phyloP scores from a whole-genome alignment of 2,329 filamentous ascomycete species.

The Corniculantispora saksenae region DNA sequence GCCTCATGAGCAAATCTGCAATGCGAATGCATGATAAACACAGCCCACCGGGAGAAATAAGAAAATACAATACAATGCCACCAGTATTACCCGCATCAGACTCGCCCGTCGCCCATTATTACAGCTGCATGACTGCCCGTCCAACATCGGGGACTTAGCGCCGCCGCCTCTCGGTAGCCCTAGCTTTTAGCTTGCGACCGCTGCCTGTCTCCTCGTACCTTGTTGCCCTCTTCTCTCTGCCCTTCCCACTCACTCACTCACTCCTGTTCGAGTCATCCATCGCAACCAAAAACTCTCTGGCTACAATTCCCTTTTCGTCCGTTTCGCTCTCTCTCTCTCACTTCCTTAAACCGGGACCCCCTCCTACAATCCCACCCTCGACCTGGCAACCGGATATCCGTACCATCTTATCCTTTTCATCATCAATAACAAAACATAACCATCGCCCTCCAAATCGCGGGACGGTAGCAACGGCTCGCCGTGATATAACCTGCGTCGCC shows the following conservation, averaged over 20 bases:
- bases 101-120: too few relatives aligned
- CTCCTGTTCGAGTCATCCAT: background rate
- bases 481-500: background rate
- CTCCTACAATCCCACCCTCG: too few relatives aligned
- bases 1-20: too few relatives aligned
- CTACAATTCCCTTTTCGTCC: background rate
- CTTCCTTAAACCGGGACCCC: background rate
- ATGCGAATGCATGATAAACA: background rate
- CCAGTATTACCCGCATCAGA: background rate
- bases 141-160: background rate
- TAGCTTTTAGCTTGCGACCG: background rate
- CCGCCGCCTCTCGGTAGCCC: background rate
- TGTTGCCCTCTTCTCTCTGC: too few relatives aligned
- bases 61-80: background rate
- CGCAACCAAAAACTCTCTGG: background rate
- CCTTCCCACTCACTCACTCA: background rate
- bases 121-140: background rate
- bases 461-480: background rate
- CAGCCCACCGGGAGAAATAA: background rate
- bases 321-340: background rate
- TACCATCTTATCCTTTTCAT: background rate
- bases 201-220: background rate
- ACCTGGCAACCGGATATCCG: too few relatives aligned
- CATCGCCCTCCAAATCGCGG: background rate
- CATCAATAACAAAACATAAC: background rate